phyloP scores from a whole-genome alignment of 306 rosid genomes.

The Cicer bijugum region DNA sequence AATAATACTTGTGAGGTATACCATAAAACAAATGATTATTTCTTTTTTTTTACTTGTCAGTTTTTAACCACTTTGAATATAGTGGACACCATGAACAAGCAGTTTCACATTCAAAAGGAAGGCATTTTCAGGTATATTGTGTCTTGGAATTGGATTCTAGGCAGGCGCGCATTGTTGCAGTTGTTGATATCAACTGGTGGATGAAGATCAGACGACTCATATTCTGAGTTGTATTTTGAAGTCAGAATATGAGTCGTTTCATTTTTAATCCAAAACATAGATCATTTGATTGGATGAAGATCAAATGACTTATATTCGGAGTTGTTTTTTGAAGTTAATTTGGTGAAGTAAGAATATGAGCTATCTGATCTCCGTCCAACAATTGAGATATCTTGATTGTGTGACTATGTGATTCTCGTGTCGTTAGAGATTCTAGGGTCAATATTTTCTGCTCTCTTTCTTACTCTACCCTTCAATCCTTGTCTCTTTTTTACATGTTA shows the following conservation, averaged over 20 bases:
- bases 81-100: slow-evolving; percentile 66
- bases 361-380: background rate
- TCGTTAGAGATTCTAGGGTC: background rate
- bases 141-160: background rate
- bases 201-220: background rate
- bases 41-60: slow-evolving; percentile 54
- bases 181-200: background rate
- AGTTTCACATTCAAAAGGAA: slow-evolving; percentile 65
- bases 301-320: background rate
- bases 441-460: slow-evolving; percentile 17
- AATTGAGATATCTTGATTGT: background rate
- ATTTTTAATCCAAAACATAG: too few relatives aligned
- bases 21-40: slow-evolving; percentile 33
- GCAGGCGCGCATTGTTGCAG: background rate
- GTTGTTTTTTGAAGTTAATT: background rate
- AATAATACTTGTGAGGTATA: background rate
- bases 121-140: slow-evolving; percentile 69
- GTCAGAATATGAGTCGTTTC: too few relatives aligned
- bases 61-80: slow-evolving; percentile 63
- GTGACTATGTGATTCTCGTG: background rate
- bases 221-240: too few relatives aligned
- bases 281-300: background rate
- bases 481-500: slow-evolving; percentile 26
- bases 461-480: background rate
- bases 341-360: background rate